These are phyloP conservation scores for Oldenlandia corymbosa DNA, from an alignment of 257 asterid species.

Conservation along the genomic window DNA sequence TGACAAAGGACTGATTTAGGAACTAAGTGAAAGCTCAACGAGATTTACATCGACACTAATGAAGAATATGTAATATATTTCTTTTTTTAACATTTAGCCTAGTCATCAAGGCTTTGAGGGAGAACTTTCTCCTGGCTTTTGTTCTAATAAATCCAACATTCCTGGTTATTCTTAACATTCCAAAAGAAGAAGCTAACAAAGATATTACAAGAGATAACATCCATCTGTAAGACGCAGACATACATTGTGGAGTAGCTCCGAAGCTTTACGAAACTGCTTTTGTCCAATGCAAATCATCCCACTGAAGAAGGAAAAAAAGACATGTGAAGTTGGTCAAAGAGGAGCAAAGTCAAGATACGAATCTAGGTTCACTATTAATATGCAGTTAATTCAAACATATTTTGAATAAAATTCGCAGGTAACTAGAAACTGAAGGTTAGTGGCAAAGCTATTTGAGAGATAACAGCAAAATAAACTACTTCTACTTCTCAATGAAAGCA, in stretches of 20 bases:
- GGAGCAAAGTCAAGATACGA: not conserved
- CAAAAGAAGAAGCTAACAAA: not conserved
- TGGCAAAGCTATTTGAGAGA: not conserved
- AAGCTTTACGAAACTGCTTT: constrained; percentile 72
- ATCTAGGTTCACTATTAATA: not conserved
- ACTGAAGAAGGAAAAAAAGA: no score
- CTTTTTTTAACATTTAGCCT: not conserved
- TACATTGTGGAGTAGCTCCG: constrained; percentile 89
- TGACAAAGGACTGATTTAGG: not conserved
- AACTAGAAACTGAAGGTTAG: not conserved
- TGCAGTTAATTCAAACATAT: no score
- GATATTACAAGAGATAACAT: not conserved
- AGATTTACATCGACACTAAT: not conserved
- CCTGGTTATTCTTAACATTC: not conserved
- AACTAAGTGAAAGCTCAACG: not conserved
- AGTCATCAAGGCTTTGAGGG: not conserved
- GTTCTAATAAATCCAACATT: not conserved
- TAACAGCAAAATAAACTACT: not conserved
- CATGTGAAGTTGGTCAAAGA: constrained; percentile 14
- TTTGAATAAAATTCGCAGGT: not conserved
- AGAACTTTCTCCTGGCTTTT: not conserved
- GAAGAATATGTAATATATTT: not conserved
- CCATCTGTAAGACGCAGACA: constrained; percentile 16
- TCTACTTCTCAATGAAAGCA: not conserved
- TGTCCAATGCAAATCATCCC: constrained; percentile 96